Percentiles rank a stretch among this genome's conserved stretches.
These are phyloP conservation scores for Nicotiana otophora DNA, from an alignment of 257 asterid species.

Conservation along the genomic window DNA sequence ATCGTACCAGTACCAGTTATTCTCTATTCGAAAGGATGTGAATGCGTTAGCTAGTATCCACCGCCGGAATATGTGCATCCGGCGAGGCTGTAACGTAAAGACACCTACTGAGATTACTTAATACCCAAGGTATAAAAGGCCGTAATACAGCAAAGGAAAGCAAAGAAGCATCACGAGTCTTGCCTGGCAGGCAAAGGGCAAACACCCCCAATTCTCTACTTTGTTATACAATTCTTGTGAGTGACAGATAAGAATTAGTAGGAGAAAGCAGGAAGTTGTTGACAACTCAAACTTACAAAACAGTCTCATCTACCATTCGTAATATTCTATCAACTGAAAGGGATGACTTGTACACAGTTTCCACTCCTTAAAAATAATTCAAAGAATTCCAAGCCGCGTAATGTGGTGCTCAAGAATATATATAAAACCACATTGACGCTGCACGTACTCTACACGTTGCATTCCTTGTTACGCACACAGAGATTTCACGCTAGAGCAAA, in stretches of 20 bases:
- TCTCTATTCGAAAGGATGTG: neutral
- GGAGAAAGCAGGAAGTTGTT: neutral
- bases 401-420: neutral
- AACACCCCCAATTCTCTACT: neutral
- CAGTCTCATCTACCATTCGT: neutral
- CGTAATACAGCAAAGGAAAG: neutral
- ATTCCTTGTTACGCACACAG: neutral
- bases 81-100: neutral
- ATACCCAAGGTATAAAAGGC: neutral
- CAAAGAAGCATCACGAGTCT: neutral
- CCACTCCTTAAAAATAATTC: neutral
- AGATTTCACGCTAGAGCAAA: neutral
- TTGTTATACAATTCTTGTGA: neutral
- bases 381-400: neutral
- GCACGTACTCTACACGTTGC: constrained; percentile 8
- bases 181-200: neutral
- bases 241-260: neutral
- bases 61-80: neutral
- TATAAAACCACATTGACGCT: neutral
- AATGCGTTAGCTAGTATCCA: neutral
- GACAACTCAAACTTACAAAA: constrained; percentile 2
- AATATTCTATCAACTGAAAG: neutral
- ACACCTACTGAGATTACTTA: neutral
- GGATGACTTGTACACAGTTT: neutral
- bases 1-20: no score